Conservation (phyloP, 345 rosid genomes). For the Rhodamnia rubescens region DNA sequence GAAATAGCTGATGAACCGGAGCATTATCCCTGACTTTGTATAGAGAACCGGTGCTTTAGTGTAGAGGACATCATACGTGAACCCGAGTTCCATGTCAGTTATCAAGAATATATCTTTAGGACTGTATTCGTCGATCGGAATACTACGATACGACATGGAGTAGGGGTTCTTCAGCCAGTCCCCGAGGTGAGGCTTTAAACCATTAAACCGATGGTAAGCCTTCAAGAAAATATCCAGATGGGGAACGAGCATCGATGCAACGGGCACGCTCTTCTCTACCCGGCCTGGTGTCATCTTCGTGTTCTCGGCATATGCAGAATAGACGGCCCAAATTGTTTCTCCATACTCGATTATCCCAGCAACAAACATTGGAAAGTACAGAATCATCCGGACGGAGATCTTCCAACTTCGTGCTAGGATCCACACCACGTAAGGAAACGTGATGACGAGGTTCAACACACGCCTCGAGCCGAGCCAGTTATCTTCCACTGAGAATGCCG, state of each 20-base stretch:
- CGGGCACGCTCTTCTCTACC: too few relatives aligned
- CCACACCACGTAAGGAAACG: background rate
- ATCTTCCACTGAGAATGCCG: constrained; percentile 16
- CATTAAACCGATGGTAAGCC: too few relatives aligned
- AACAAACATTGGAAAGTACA: constrained; percentile 2
- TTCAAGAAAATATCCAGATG: too few relatives aligned
- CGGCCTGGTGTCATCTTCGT: background rate
- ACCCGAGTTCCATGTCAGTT: background rate
- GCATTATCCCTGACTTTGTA: background rate
- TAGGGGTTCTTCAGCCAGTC: too few relatives aligned
- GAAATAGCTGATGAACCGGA: too few relatives aligned
- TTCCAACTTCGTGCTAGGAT: background rate
- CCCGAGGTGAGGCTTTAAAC: too few relatives aligned
- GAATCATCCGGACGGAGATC: background rate
- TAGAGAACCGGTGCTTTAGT: constrained; percentile 3
- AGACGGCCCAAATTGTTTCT: constrained; percentile 6
- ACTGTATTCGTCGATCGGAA: background rate
- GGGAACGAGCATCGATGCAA: too few relatives aligned
- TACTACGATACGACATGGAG: too few relatives aligned
- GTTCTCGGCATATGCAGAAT: background rate
- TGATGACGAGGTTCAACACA: background rate
- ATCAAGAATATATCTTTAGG: background rate
- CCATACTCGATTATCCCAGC: constrained; percentile 4
- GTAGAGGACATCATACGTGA: constrained; percentile 7
- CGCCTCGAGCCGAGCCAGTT: constrained; percentile 5